Conservation (phyloP, 371 early-diverging fungal genomes). For the Umbelopsis sp. region DNA sequence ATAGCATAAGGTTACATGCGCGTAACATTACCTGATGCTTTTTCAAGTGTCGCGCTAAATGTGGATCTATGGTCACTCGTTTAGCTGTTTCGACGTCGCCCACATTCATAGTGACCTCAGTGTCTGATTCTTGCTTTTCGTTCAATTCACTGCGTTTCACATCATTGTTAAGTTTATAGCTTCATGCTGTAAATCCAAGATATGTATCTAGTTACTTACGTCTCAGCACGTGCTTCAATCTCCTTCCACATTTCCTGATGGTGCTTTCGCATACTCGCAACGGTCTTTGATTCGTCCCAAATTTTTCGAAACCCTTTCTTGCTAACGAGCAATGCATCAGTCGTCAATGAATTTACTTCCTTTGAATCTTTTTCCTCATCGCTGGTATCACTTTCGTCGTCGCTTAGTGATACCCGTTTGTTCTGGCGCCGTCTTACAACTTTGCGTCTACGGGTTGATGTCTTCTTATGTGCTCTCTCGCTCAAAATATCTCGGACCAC, state of each 20-base stretch:
- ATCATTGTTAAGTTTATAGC: background rate
- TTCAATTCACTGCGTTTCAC: background rate
- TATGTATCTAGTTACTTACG: background rate
- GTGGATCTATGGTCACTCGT: background rate
- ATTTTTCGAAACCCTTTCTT: background rate
- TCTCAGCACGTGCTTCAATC: background rate
- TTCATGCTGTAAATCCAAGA: background rate
- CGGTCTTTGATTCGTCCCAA: background rate
- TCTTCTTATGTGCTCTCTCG: too few species aligned
- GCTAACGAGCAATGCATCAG: background rate
- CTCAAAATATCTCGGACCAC: too few species aligned
- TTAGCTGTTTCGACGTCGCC: slow-evolving; percentile 12
- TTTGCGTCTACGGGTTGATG: too few species aligned
- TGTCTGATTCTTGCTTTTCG: background rate
- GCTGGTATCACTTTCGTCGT: background rate
- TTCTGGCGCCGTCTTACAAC: too few species aligned
- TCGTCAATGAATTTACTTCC: too few species aligned
- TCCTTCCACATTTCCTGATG: slow-evolving; percentile 1
- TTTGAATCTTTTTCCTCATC: background rate
- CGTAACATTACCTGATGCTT: too few species aligned
- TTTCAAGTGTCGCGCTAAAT: background rate
- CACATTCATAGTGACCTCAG: background rate
- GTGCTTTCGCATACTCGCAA: background rate
- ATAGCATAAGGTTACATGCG: too few species aligned
- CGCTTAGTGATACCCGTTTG: background rate